Evolutionary conservation across 1,284 basidiomycete species (phyloP), one percentile per base, ranked within the genome.

Genomic region (Phenoliferia sp.): DNA sequence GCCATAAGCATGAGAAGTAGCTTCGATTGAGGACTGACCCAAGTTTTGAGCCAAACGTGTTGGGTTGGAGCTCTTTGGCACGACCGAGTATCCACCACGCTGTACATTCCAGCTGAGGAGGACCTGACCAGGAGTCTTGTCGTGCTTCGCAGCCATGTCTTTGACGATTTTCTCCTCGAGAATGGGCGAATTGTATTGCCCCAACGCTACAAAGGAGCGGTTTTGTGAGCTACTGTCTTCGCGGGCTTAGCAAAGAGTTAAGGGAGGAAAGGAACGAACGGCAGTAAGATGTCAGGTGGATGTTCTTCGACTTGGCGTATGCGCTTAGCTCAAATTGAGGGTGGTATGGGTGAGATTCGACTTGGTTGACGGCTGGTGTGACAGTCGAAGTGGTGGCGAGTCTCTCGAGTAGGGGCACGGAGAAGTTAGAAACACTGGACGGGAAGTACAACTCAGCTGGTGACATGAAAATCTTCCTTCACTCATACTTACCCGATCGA

Each of bases 241-340:
- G 39, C 39, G 39, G 22, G 39, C 39, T 12, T 44, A 22, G 39
- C n/a, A n/a, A n/a, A n/a, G 48, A 52, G 48, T 22, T 26, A n/a
- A n/a, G 5, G 6, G 22, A 56, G 5, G 54, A 86, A 85, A 22
- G 88, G 89, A 9, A 90, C 91, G 35, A 92, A 84, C 16, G 92
- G 90, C 88, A 90, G 80, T 92, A 94, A 0, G 90, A 90, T 76
- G 92, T 85, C 0, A 89, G 81, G 35, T 87, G 80, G 74, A 94
- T 92, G 35, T 82, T 83, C 77, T 90, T 86, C 32, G 82, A 80
- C 75, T 84, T 83, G 77, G 90, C 84, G 80, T 86, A 92, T 19
- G 81, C 78, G 63, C 88, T 74, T 56, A 92, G 84, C 65, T 86
- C 83, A 77, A 86, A 86, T 75, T 92, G 87, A 9, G 83, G 87